Evolutionary conservation across 257 asterid species (phyloP), one percentile per base, ranked within the genome.

Genomic region (Schizonepeta tenuifolia): DNA sequence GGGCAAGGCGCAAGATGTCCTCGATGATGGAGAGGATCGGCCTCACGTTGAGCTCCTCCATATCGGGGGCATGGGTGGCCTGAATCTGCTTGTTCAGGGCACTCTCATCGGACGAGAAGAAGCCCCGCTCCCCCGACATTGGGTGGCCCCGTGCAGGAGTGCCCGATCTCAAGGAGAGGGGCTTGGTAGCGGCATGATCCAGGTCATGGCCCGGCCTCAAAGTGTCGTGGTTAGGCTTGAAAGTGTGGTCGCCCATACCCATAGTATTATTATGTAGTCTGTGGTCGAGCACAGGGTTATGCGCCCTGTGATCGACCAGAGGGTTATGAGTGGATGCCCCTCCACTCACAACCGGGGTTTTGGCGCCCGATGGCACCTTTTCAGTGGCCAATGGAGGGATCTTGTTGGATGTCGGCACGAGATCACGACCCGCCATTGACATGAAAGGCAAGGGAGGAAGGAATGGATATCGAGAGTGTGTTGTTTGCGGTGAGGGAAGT

Each of bases 11-110:
- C 17, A 73, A 38, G 66, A 73, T 73, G 24, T 73, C 77, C 77
- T 73, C 77, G 17, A 73, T 60, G 24, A 73, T 73, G 66, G 40
- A 0, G n/a, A 73, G 77, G 61, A 73, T 24, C 14, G 77, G 77
- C 72, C 53, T 64, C 22, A 65, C 38, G n/a, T 73, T 33, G 38
- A 73, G 46, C 0, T 73, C 72, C 14, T 64, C 77, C 58, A 51
- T 73, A 7, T 73, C 77, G 3, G 77, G 77, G 2, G 77, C 77
- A 41, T 73, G 77, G 64, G 77, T 73, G 18, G 72, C 77, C 57
- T 49, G 72, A 31, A 73, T 73, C 61, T 73, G 77, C 71, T 73
- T 64, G 72, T 5, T 53, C 49, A 73, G 77, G 14, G 77, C 72
- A 26, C 38, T 73, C 15, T 73, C 77, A 13, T 73, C 77, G 4